A percentile compares a stretch with the other conserved stretches of the same genome.
Conservation (phyloP, 129 eudicot genomes). For the Arctium minus region DNA sequence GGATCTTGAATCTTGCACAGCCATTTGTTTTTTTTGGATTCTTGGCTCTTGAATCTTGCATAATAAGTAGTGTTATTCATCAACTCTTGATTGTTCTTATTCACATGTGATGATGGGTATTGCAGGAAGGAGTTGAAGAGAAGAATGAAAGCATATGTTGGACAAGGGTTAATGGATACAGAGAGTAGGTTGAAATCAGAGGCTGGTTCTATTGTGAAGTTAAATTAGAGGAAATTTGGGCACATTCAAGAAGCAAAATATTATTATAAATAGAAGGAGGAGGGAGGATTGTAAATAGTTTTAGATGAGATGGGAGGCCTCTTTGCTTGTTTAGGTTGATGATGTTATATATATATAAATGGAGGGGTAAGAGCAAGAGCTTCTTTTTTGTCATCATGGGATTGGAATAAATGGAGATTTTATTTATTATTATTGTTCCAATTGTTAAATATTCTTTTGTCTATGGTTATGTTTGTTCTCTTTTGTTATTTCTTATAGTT, state of each 20-base stretch:
- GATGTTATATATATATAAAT: neutral
- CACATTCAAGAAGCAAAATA: slow-evolving; percentile 7
- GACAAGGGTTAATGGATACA: slow-evolving; percentile 23
- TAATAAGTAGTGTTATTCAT: neutral
- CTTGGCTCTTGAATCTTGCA: neutral
- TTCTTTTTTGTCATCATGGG: neutral
- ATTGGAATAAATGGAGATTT: neutral
- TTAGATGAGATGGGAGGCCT: slow-evolving; percentile 11
- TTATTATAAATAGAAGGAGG: neutral
- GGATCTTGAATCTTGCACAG: neutral
- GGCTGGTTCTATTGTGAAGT: slow-evolving; percentile 37
- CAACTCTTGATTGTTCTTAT: neutral
- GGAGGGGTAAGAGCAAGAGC: neutral
- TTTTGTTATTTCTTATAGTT: neutral
- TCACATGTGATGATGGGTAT: neutral
- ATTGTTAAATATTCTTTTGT: neutral
- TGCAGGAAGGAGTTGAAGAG: slow-evolving; percentile 82
- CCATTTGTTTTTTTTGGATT: too few species aligned
- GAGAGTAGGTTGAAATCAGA: slow-evolving; percentile 11
- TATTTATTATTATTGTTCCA: neutral
- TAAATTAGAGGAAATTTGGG: slow-evolving; percentile 20
- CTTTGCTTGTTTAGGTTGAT: slow-evolving; percentile 18
- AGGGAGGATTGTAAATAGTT: slow-evolving; percentile 24
- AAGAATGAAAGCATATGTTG: slow-evolving; percentile 46
- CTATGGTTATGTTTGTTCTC: neutral